Evolutionary conservation across 768 basidiomycete genomes (phyloP).

Genomic region (Lentinula sp.): DNA sequence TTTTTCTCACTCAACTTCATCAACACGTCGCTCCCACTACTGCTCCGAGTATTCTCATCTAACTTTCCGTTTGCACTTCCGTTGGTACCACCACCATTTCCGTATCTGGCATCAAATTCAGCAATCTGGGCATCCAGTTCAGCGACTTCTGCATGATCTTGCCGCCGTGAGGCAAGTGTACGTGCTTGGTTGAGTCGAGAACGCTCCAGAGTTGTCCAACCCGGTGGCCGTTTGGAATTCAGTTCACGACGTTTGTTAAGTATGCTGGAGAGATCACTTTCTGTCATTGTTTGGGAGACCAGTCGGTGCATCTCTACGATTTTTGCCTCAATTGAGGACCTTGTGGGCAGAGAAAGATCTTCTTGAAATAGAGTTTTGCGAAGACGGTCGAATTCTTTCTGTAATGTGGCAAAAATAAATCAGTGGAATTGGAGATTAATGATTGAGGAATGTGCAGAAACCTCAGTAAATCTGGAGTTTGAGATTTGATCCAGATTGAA

Average conservation of each 20-base stretch:
- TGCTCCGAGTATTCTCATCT: conserved; percentile 16
- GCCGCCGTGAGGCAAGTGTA: conserved; percentile 68
- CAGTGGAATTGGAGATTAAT: background rate
- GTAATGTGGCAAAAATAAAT: background rate
- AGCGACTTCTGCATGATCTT: conserved; percentile 58
- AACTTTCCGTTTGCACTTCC: conserved; percentile 1
- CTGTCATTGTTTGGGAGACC: conserved; percentile 56
- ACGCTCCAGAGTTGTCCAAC: conserved; percentile 47
- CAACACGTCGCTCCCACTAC: conserved; percentile 42
- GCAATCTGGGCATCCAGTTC: conserved; percentile 60
- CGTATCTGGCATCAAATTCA: conserved; percentile 30
- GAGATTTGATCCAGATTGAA: conserved; percentile 87
- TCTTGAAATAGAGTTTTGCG: conserved; percentile 36
- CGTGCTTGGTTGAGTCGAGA: conserved; percentile 66
- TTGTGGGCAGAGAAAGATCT: conserved; percentile 61
- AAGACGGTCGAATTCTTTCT: conserved; percentile 75
- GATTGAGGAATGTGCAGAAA: conserved; percentile 4
- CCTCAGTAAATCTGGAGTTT: conserved; percentile 54
- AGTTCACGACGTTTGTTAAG: conserved; percentile 57
- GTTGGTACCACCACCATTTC: conserved; percentile 7
- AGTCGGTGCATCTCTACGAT: conserved; percentile 53
- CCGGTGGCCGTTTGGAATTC: conserved; percentile 18
- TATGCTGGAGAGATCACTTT: conserved; percentile 84
- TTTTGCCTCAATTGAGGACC: conserved; percentile 62
- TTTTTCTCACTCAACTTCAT: conserved; percentile 88